Conservation (phyloP, 331 rosid species). For the Dryas integrifolia region DNA sequence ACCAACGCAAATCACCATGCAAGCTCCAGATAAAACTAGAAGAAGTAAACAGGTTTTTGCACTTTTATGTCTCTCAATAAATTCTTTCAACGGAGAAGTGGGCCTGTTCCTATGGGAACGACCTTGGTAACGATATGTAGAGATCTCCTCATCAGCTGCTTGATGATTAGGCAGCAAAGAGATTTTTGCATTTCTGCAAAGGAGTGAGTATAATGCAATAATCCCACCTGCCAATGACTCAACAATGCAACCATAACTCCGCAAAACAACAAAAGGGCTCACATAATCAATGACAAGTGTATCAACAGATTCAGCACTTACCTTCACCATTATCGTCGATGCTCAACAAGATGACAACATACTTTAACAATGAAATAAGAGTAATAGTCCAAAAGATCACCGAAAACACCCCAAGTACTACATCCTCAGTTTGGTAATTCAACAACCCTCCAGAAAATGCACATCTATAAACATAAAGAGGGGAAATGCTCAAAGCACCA, state of each 20-base stretch:
- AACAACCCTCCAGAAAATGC: constrained; percentile 62
- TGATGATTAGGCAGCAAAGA: constrained; percentile 82
- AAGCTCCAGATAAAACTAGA: constrained; percentile 78
- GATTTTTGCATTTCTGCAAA: constrained; percentile 81
- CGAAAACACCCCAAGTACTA: constrained; percentile 65
- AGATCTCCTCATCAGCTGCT: constrained; percentile 92
- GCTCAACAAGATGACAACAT: constrained; percentile 46
- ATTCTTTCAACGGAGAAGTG: constrained; percentile 54
- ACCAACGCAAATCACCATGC: constrained; percentile 80
- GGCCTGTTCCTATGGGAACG: constrained; percentile 47
- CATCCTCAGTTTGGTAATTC: constrained; percentile 59
- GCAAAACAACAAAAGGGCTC: constrained; percentile 9
- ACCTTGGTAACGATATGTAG: constrained; percentile 57
- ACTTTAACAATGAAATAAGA: constrained; percentile 59
- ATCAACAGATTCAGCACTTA: constrained; percentile 27
- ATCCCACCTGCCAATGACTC: constrained; percentile 64
- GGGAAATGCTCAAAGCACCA: constrained; percentile 73
- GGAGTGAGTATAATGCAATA: constrained; percentile 72
- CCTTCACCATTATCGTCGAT: constrained; percentile 77
- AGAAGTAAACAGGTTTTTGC: constrained; percentile 57
- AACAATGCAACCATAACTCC: constrained; percentile 23
- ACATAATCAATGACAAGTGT: constrained; percentile 8
- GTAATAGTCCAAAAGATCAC: constrained; percentile 69
- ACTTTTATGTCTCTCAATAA: constrained; percentile 73
- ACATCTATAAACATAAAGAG: constrained; percentile 71